Evolutionary conservation across 2,329 filamentous ascomycete species (phyloP).

Genomic region (Cryphonectria radicalis): DNA sequence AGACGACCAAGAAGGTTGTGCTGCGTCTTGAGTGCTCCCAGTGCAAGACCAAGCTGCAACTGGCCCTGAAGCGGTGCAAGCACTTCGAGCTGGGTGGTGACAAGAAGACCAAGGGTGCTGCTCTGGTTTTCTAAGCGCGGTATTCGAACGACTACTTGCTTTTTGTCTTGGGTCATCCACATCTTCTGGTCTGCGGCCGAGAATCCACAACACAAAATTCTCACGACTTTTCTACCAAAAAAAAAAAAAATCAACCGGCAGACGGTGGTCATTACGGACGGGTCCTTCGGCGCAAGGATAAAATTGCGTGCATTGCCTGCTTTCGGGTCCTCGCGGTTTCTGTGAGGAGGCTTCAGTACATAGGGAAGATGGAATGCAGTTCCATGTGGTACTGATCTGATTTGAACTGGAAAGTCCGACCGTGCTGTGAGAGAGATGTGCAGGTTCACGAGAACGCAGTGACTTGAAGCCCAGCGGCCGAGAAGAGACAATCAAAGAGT

Average conservation of each 20-base stretch:
- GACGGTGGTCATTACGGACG: slow-evolving; percentile 30
- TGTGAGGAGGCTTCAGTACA: slow-evolving; percentile 30
- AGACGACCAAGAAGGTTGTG: slow-evolving; percentile 99
- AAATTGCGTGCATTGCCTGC: slow-evolving; percentile 30
- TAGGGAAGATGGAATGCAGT: slow-evolving; percentile 28
- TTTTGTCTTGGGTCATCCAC: slow-evolving; percentile 27
- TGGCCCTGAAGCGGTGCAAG: slow-evolving; percentile 99
- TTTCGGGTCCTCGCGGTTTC: slow-evolving; percentile 29
- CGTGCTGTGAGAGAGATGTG: slow-evolving; percentile 22
- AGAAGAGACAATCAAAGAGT: slow-evolving; percentile 25
- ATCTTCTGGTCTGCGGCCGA: slow-evolving; percentile 30
- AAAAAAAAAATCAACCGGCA: slow-evolving; percentile 23
- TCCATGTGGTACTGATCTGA: slow-evolving; percentile 28
- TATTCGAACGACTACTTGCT: slow-evolving; percentile 11
- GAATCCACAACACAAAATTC: slow-evolving; percentile 24
- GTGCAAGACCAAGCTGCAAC: slow-evolving; percentile 98
- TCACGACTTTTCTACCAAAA: slow-evolving; percentile 29
- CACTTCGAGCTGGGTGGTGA: slow-evolving; percentile 99
- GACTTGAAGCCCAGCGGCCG: slow-evolving; percentile 18
- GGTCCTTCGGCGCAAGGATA: slow-evolving; percentile 31
- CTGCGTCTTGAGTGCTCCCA: slow-evolving; percentile 95
- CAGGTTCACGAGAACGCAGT: slow-evolving; percentile 16
- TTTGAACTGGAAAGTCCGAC: slow-evolving; percentile 16
- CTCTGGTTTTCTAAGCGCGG: slow-evolving; percentile 92
- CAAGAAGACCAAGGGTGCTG: slow-evolving; percentile 99